These are phyloP conservation scores for Pestalotiopsis fici DNA, from an alignment of 2,329 filamentous ascomycete genomes.

Conservation along the genomic window DNA sequence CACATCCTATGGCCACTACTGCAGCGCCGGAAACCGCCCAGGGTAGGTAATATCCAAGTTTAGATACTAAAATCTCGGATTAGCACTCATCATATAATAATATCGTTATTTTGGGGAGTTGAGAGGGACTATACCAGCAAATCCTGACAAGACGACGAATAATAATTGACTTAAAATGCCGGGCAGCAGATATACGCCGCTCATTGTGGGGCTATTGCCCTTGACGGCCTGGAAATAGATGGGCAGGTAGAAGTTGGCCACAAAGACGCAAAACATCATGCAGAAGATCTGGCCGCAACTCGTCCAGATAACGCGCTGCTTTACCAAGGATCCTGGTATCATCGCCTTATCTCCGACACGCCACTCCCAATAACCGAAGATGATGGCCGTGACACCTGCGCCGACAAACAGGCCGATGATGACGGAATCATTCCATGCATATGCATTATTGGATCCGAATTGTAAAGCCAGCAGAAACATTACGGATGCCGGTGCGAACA, in stretches of 20 bases:
- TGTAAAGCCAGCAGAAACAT: conserved; percentile 46
- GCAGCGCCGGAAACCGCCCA: no score
- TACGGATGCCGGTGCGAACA: conserved; percentile 39
- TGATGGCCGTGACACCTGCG: conserved; percentile 25
- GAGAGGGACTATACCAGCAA: no score
- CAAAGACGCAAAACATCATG: conserved; percentile 12
- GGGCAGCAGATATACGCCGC: conserved; percentile 32
- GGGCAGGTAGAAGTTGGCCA: conserved; percentile 20
- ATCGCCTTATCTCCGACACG: conserved; percentile 47
- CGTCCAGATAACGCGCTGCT: conserved; percentile 39
- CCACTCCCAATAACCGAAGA: conserved; percentile 43
- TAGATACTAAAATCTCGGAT: no score
- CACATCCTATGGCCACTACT: no score
- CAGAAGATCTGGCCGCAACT: conserved; percentile 21
- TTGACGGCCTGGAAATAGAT: conserved; percentile 3
- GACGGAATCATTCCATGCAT: conserved; percentile 34
- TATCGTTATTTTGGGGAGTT: no score
- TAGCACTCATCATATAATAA: no score
- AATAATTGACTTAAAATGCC: conserved; percentile 33
- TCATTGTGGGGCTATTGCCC: conserved; percentile 23
- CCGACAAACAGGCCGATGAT: conserved; percentile 41
- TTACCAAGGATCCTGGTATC: conserved; percentile 46
- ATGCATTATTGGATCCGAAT: conserved; percentile 32
- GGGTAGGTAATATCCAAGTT: no score
- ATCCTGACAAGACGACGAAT: no score